These are phyloP conservation scores for Manihot esculenta DNA, from an alignment of 441 rosid species.

Conservation along the genomic window DNA sequence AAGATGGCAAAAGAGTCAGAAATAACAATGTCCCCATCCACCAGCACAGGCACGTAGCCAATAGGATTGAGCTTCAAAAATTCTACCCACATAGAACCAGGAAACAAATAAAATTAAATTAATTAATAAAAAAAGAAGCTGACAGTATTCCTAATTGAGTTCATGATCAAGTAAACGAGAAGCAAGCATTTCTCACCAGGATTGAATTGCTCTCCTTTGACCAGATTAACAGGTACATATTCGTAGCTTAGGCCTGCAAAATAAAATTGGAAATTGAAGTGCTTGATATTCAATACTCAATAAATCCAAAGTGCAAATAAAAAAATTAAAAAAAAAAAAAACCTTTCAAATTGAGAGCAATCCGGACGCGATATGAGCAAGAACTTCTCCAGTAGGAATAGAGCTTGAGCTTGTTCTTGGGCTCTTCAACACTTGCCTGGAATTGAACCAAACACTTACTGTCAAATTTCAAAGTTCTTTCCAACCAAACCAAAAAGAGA, in stretches of 20 bases:
- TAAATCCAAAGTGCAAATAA: neutral
- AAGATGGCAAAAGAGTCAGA: conserved; percentile 81
- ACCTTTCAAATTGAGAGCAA: conserved; percentile 57
- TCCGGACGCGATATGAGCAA: conserved; percentile 45
- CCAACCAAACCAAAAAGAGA: neutral
- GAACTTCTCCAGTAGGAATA: conserved; percentile 51
- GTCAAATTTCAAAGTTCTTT: neutral
- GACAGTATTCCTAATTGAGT: no score
- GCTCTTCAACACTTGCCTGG: conserved; percentile 9
- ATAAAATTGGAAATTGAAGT: neutral
- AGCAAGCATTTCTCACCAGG: conserved; percentile 38
- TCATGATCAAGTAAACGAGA: no score
- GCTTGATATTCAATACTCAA: neutral
- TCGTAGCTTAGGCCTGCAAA: conserved; percentile 53
- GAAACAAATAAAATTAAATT: neutral
- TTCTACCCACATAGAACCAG: conserved; percentile 35
- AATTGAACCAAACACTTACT: neutral
- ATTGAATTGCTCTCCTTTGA: conserved; percentile 46
- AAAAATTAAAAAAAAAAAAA: neutral
- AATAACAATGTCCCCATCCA: conserved; percentile 68
- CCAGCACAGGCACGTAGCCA: conserved; percentile 72
- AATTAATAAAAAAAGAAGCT: neutral
- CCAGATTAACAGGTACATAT: conserved; percentile 57
- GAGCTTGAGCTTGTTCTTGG: conserved; percentile 34
- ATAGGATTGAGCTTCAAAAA: conserved; percentile 70